Percentiles rank a stretch among this genome's conserved stretches.
phyloP scores from a whole-genome alignment of 176 grass and related monocot genomes.

The Poa annua region DNA sequence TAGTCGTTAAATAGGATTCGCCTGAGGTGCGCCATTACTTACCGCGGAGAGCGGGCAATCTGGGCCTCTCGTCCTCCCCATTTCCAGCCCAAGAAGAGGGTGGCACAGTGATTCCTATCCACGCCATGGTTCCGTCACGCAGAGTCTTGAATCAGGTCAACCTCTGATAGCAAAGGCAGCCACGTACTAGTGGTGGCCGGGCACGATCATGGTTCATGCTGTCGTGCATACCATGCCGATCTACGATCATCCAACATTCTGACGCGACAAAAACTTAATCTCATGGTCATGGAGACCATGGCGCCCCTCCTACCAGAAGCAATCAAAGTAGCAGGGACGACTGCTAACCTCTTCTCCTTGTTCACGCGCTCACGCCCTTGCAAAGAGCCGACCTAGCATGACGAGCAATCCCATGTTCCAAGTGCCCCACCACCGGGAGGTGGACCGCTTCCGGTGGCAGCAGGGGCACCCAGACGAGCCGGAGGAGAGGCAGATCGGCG shows the following conservation, averaged over 20 bases:
- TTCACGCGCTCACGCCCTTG: background rate
- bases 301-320: background rate
- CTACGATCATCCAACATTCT: background rate
- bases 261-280: background rate
- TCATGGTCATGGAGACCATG: background rate
- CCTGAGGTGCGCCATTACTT: too few relatives aligned
- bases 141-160: background rate
- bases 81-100: too few relatives aligned
- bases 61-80: too few relatives aligned
- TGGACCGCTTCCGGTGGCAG: conserved; percentile 25
- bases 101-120: too few relatives aligned
- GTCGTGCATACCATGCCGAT: conserved; percentile 29
- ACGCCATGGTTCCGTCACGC: background rate
- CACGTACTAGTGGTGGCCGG: conserved; percentile 1
- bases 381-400: conserved; percentile 15
- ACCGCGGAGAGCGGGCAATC: too few relatives aligned
- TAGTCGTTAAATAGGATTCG: too few relatives aligned
- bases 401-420: conserved; percentile 26
- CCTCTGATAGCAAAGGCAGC: background rate
- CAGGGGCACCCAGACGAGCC: conserved; percentile 30
- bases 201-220: background rate
- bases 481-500: conserved; percentile 45
- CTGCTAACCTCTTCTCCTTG: background rate
- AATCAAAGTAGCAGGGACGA: background rate
- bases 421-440: conserved; percentile 14